Evolutionary conservation across 2,329 filamentous ascomycete species (phyloP).

Genomic region (Talaromyces marneffei): DNA sequence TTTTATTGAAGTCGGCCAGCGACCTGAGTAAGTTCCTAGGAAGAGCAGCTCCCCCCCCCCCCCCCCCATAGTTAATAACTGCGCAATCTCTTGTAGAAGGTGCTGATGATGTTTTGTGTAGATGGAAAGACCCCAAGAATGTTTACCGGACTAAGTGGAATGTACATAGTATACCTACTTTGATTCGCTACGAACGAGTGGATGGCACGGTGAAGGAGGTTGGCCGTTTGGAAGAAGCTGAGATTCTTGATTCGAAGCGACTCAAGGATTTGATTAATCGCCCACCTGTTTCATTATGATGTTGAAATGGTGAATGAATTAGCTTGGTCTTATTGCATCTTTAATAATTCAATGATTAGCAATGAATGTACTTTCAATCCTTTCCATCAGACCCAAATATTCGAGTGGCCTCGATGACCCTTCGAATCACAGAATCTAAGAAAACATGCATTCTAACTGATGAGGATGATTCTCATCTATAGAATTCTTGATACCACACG

Average conservation of each 20-base stretch:
- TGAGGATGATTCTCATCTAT: no score
- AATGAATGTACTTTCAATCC: no score
- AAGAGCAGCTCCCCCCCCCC: no score
- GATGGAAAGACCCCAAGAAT: conserved; percentile 33
- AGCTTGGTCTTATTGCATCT: background rate
- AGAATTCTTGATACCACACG: no score
- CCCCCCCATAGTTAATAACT: no score
- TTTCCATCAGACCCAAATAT: no score
- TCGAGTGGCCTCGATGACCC: no score
- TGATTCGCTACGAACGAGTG: conserved; percentile 31
- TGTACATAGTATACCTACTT: conserved; percentile 30
- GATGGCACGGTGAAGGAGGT: conserved; percentile 27
- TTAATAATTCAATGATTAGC: background rate
- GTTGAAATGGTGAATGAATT: background rate
- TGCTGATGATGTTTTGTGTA: conserved; percentile 15
- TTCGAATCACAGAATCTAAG: no score
- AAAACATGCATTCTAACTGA: no score
- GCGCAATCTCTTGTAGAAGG: background rate
- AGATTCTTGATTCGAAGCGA: conserved; percentile 27
- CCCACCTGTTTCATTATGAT: background rate
- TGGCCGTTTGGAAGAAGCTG: conserved; percentile 27
- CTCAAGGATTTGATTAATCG: conserved; percentile 20
- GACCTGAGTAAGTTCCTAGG: conserved; percentile 26
- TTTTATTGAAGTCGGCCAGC: conserved; percentile 33
- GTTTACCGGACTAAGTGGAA: conserved; percentile 33